Evolutionary conservation across 495 filamentous ascomycete species (phyloP), one percentile per base, ranked within the genome.

Genomic region (Xylaria bambusicola): DNA sequence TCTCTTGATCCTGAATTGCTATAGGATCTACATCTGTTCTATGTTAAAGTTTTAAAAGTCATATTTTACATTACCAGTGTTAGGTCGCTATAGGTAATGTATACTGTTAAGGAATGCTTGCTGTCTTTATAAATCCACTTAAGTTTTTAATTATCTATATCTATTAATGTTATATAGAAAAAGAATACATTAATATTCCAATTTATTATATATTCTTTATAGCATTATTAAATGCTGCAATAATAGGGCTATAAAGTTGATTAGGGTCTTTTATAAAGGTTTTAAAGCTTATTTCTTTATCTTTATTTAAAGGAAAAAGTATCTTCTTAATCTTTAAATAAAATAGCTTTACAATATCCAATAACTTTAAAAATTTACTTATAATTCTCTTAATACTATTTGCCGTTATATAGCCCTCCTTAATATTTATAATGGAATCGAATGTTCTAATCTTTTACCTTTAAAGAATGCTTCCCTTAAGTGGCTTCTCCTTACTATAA

Each of bases 401-500:
- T 20, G 33, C 27, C 1, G 46, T 12, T 17, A 49, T 49, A 9
- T 49, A 5, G 46, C 27, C 26, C 20, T 1, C 26, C 46, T 68
- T 68, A 7, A 18, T 56, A 21, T 54, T 4, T 21, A 61, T 56
- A 48, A 69, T 66, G 35, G 59, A 20, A 21, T 29, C 41, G 59
- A 66, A 66, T 23, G 38, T 61, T 27, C 64, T 45, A 36, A 57
- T 61, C 55, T 64, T 63, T 53, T 50, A 66, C 49, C 53, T 40
- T 52, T 58, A 54, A 33, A 62, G 52, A 51, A 46, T 29, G 57
- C 55, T 66, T 46, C 51, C 63, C 40, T 56, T 46, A 38, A 41
- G 46, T 49, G 56, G 58, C 38, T 56, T 42, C 41, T 56, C 18
- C 51, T 46, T 24, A 48, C 61, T n/a, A n/a, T n/a, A 23, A 31